phyloP scores from a whole-genome alignment of 108 stramenopile species.

The Chaetoceros tenuissimus region DNA sequence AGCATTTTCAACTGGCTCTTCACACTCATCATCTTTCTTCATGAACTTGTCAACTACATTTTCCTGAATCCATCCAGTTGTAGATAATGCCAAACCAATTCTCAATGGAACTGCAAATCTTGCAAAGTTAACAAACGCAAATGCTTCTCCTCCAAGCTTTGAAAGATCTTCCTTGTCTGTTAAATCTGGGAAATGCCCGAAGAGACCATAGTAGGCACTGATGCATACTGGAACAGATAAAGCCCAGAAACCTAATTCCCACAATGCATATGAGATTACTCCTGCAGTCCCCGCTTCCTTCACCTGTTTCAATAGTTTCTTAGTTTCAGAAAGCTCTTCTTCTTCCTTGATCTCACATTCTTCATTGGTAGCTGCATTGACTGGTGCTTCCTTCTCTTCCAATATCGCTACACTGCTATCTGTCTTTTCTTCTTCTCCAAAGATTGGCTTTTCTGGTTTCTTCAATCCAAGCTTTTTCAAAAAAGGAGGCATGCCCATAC shows the following conservation, averaged over 20 bases:
- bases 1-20: no score
- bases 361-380: not conserved
- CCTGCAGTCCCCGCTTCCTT: slow-evolving; percentile 75
- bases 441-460: no score
- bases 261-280: slow-evolving; percentile 58
- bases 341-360: slow-evolving; percentile 6
- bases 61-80: slow-evolving; percentile 67
- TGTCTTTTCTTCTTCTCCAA: not conserved
- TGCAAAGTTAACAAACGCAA: slow-evolving; percentile 88
- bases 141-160: slow-evolving; percentile 74
- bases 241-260: slow-evolving; percentile 80
- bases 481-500: not conserved
- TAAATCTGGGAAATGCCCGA: slow-evolving; percentile 81
- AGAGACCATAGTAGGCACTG: slow-evolving; percentile 48
- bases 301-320: slow-evolving; percentile 55
- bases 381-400: not conserved
- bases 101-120: slow-evolving; percentile 81
- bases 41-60: slow-evolving; percentile 64
- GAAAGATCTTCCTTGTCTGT: slow-evolving; percentile 56
- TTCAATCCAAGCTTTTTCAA: not conserved
- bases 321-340: slow-evolving; percentile 24
- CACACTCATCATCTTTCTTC: slow-evolving; percentile 9
- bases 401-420: not conserved
- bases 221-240: slow-evolving; percentile 65
- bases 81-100: slow-evolving; percentile 73